Base-by-base conservation (phyloP, 148 eudicot species). In the Pharnaceum exiguum region DNA sequence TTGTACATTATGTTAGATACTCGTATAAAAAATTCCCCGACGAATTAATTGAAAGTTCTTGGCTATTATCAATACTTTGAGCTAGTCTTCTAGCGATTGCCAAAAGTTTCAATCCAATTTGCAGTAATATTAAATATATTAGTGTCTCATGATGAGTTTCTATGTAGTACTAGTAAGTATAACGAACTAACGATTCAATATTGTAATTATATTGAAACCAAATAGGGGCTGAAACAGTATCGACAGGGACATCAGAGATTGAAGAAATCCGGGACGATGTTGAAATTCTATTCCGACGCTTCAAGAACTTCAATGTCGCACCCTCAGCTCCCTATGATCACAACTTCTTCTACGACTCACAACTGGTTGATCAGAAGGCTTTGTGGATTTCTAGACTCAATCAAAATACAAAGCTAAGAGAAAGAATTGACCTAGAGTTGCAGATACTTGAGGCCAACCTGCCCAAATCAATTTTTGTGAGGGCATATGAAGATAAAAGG, bases 201-300 rank as follows among this genome's bases (percentile, higher is more conserved):
- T n/a, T n/a, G n/a, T n/a, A n/a, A n/a, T n/a, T n/a, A n/a, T n/a
- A n/a, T n/a, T n/a, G n/a, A n/a, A n/a, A n/a, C n/a, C n/a, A n/a
- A n/a, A n/a, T n/a, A n/a, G n/a, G n/a, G n/a, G n/a, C n/a, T n/a
- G n/a, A n/a, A n/a, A n/a, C n/a, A n/a, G n/a, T n/a, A n/a, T n/a
- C n/a, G n/a, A n/a, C n/a, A n/a, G n/a, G n/a, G n/a, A 10, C 15
- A 56, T 56, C 46, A 56, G 69, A 65, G 46, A 65, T 65, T 6
- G 54, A 45, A 21, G 69, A 65, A 38, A 45, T 65, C 10, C 42
- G 32, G 10, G 69, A 65, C 46, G 18, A 11, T 6, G 22, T 65
- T 18, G 69, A 65, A 28, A 13, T n/a, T 11, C 33, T 26, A 36
- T 61, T 61, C 55, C 29, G 42, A 2, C 5, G 12, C 25, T 65